A percentile compares a stretch with the other conserved stretches of the same genome.
Conservation (phyloP, 23 red algal genomes). For the Gracilaria gracilis region DNA sequence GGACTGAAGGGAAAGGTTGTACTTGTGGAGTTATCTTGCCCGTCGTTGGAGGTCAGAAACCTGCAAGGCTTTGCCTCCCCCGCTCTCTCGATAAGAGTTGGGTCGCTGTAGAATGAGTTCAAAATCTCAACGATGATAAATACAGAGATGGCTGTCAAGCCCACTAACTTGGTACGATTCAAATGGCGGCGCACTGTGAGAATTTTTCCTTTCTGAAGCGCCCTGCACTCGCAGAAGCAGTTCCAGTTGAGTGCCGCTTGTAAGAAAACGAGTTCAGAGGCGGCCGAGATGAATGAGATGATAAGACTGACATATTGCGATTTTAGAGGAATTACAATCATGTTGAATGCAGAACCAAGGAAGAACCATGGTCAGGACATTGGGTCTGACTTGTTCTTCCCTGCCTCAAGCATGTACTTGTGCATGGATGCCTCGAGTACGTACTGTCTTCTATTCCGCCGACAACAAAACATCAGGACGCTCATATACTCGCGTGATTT, state of each 20-base stretch:
- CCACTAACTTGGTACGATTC: background rate
- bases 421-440: no score
- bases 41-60: background rate
- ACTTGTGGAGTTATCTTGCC: background rate
- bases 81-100: background rate
- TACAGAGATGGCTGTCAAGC: background rate
- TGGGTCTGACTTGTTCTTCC: no score
- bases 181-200: background rate
- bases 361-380: no score
- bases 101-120: background rate
- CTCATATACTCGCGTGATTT: no score
- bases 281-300: background rate
- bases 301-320: conserved; percentile 15
- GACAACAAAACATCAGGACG: no score
- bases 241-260: background rate
- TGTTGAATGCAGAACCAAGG: background rate
- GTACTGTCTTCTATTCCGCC: no score
- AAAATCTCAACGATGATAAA: background rate
- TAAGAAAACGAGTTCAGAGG: background rate
- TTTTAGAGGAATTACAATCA: conserved; percentile 7
- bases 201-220: background rate
- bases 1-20: background rate
- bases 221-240: background rate
- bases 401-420: no score
- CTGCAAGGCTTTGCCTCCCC: background rate